Evolutionary conservation across 352 stramenopile genomes (phyloP).

Genomic region (Phytophthora rubi): DNA sequence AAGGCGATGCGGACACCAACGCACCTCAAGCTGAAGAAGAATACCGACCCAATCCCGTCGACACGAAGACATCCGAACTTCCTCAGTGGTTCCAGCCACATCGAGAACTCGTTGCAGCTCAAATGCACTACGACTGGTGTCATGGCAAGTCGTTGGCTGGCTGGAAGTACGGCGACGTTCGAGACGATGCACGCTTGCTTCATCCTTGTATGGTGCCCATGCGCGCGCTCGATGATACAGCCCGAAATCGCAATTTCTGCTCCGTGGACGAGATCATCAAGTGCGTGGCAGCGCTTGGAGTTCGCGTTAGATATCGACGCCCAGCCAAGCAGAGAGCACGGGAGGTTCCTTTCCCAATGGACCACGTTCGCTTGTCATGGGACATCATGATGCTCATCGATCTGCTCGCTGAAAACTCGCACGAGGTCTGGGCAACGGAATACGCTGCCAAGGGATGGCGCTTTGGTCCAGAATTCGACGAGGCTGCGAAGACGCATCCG

Average conservation of each 20-base stretch:
- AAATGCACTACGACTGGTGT: slow-evolving; percentile 79
- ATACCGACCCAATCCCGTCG: slow-evolving; percentile 55
- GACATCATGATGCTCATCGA: slow-evolving; percentile 73
- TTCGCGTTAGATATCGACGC: slow-evolving; percentile 34
- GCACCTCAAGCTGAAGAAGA: not conserved
- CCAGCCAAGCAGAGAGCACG: slow-evolving; percentile 27
- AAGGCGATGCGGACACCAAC: slow-evolving; percentile 9
- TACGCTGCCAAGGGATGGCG: slow-evolving; percentile 56
- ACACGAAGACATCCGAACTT: slow-evolving; percentile 32
- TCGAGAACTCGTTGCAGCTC: slow-evolving; percentile 42
- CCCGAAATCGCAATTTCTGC: slow-evolving; percentile 48
- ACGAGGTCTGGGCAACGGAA: slow-evolving; percentile 70
- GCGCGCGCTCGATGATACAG: slow-evolving; percentile 45
- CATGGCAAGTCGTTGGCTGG: slow-evolving; percentile 52
- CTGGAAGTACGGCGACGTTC: slow-evolving; percentile 45
- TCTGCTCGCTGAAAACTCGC: slow-evolving; percentile 70
- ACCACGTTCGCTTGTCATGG: slow-evolving; percentile 57
- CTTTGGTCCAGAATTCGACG: slow-evolving; percentile 47
- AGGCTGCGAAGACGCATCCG: slow-evolving; percentile 51
- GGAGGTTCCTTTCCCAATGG: slow-evolving; percentile 36
- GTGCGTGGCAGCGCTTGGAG: slow-evolving; percentile 65
- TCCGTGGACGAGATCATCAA: slow-evolving; percentile 66
- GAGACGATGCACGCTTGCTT: slow-evolving; percentile 49
- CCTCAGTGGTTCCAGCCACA: slow-evolving; percentile 46
- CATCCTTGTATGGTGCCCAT: slow-evolving; percentile 66